These are phyloP conservation scores for Aspergillus taichungensis DNA, from an alignment of 495 filamentous ascomycete genomes.

Conservation along the genomic window DNA sequence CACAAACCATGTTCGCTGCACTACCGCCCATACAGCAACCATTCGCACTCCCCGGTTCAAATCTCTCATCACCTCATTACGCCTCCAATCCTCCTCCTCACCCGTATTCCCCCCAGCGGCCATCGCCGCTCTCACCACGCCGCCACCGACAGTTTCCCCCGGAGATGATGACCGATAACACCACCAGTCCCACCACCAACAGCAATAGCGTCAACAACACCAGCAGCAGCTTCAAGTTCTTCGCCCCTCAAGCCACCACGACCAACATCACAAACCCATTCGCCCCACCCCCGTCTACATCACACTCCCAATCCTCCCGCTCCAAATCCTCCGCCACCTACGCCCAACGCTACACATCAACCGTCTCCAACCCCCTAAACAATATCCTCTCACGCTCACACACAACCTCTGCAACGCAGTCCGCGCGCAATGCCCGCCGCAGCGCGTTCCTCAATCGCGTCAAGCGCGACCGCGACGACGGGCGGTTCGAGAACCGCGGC, in stretches of 20 bases:
- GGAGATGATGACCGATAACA: conserved; percentile 3
- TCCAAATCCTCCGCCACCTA: conserved; percentile 10
- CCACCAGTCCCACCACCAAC: conserved; percentile 2
- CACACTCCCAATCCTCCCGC: conserved; percentile 2
- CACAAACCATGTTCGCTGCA: conserved; percentile 22
- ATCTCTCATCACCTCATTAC: no score
- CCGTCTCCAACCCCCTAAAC: conserved; percentile 22
- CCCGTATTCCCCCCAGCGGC: conserved; percentile 39
- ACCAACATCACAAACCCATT: background rate
- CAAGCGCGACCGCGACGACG: conserved; percentile 59
- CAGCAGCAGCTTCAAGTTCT: conserved; percentile 4
- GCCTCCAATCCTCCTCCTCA: conserved; percentile 29
- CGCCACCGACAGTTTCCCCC: conserved; percentile 6
- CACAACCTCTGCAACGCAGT: conserved; percentile 9
- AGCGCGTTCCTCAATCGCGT: conserved; percentile 71
- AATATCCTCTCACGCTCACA: conserved; percentile 7
- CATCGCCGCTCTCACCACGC: conserved; percentile 41
- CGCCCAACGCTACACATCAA: conserved; percentile 21
- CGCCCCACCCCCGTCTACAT: background rate
- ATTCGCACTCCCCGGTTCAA: no score
- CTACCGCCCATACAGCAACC: conserved; percentile 18
- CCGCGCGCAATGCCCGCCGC: conserved; percentile 26
- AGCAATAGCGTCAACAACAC: conserved; percentile 6
- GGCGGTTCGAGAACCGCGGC: conserved; percentile 57
- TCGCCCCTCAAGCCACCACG: background rate